A percentile compares a stretch with the other conserved stretches of the same genome.
Conservation (phyloP, 2,329 filamentous ascomycete species). For the Hawksworthiomyces lignivorus region DNA sequence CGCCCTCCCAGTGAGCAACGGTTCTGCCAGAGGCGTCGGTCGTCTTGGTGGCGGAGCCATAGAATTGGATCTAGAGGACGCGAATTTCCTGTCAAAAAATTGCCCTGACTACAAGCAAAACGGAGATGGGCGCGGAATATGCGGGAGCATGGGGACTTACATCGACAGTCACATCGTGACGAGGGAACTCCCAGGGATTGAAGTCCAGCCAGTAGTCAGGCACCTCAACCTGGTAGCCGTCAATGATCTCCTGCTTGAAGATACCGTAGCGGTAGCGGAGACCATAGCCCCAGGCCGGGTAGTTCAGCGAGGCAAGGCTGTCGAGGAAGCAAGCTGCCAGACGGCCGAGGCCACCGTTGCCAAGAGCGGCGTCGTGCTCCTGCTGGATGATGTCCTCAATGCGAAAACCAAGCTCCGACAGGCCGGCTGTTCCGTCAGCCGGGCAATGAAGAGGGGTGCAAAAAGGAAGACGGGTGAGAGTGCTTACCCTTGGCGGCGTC, state of each 20-base stretch:
- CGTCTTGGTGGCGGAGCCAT: slow-evolving; percentile 72
- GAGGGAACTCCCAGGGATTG: slow-evolving; percentile 97
- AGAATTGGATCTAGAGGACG: slow-evolving; percentile 93
- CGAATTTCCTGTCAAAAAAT: too few species aligned
- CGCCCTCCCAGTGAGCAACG: slow-evolving; percentile 75
- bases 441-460: too few species aligned
- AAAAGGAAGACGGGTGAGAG: slow-evolving; percentile 1
- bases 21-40: slow-evolving; percentile 69
- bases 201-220: slow-evolving; percentile 99
- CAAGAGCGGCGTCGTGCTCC: slow-evolving; percentile 92
- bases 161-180: slow-evolving; percentile 91
- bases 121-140: not conserved
- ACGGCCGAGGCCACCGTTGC: slow-evolving; percentile 90
- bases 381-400: slow-evolving; percentile 93
- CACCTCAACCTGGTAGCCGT: slow-evolving; percentile 96
- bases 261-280: slow-evolving; percentile 94
- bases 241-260: slow-evolving; percentile 98
- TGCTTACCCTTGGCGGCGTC: slow-evolving; percentile 70
- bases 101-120: too few species aligned
- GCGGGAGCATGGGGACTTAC: slow-evolving; percentile 31
- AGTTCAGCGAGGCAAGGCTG: slow-evolving; percentile 89
- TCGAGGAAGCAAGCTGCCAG: slow-evolving; percentile 96
- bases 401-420: slow-evolving; percentile 85
- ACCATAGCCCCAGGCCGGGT: slow-evolving; percentile 94
- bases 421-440: slow-evolving; percentile 55